Evolutionary conservation across 2,329 filamentous ascomycete genomes (phyloP).

Genomic region (Raffaelea ambrosiae): DNA sequence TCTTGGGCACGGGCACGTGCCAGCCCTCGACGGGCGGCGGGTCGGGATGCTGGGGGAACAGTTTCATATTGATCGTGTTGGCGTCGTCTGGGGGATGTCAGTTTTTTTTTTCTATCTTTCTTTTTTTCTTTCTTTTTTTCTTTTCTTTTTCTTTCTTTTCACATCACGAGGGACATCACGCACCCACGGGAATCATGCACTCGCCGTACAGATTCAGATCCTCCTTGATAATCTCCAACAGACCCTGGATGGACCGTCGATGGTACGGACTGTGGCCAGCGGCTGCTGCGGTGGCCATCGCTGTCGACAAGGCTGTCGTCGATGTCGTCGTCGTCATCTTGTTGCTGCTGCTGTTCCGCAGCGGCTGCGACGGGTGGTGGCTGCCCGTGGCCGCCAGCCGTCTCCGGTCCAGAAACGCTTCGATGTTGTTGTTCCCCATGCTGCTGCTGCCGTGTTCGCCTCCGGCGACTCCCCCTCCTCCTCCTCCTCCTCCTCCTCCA

Average conservation of each 20-base stretch:
- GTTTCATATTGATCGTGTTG: conserved; percentile 93
- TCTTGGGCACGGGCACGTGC: conserved; percentile 79
- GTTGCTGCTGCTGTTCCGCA: conserved; percentile 25
- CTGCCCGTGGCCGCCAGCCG: neutral
- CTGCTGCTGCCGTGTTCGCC: conserved; percentile 7
- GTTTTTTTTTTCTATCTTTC: too few relatives aligned
- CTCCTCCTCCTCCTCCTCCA: conserved; percentile 5
- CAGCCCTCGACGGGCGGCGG: conserved; percentile 74
- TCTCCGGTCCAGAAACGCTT: conserved; percentile 2
- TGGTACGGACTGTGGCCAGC: conserved; percentile 9
- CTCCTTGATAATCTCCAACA: conserved; percentile 73
- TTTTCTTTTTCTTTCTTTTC: too few relatives aligned
- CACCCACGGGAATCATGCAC: conserved; percentile 95
- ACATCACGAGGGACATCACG: conserved; percentile 22
- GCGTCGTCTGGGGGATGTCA: conserved; percentile 72
- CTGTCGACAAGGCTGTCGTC: neutral
- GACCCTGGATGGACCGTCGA: conserved; percentile 67
- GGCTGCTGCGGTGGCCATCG: conserved; percentile 15
- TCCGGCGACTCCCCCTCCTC: neutral
- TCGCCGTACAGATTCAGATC: conserved; percentile 96
- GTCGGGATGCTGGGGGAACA: conserved; percentile 74
- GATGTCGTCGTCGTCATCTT: conserved; percentile 24
- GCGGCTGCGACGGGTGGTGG: conserved; percentile 43
- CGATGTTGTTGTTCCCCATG: conserved; percentile 3
- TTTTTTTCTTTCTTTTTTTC: too few relatives aligned